These are phyloP conservation scores for Colletotrichum sp. DNA, from an alignment of 2,329 filamentous ascomycete genomes.

Conservation along the genomic window DNA sequence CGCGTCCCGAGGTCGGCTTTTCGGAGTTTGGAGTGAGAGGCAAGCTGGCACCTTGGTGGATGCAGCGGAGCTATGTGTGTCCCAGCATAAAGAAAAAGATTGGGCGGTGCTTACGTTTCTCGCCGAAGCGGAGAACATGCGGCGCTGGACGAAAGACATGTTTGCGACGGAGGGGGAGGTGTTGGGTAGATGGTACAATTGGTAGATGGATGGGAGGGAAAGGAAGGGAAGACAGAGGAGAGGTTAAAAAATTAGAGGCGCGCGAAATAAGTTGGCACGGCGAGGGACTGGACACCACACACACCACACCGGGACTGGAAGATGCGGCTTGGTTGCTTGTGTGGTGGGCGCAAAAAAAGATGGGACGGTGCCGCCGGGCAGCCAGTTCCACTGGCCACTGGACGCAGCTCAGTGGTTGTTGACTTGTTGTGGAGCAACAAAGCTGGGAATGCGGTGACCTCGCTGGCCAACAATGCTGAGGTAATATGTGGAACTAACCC, in stretches of 20 bases:
- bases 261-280: conserved; percentile 22
- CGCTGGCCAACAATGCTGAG: conserved; percentile 6
- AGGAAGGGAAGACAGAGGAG: conserved; percentile 24
- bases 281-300: not conserved
- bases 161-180: conserved; percentile 28
- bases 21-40: conserved; percentile 1
- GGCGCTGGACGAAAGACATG: conserved; percentile 84
- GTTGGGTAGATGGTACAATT: conserved; percentile 14
- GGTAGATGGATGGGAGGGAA: conserved; percentile 20
- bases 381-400: not conserved
- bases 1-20: conserved; percentile 13
- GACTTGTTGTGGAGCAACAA: not conserved
- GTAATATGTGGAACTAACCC: not conserved
- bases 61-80: not conserved
- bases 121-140: conserved; percentile 82
- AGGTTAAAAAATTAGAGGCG: conserved; percentile 28
- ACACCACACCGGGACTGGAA: not conserved
- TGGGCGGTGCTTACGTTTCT: conserved; percentile 65
- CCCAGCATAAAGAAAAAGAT: not conserved
- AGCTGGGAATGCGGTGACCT: not conserved
- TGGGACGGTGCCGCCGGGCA: conserved; percentile 12
- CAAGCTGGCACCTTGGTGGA: conserved; percentile 1
- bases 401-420: not conserved
- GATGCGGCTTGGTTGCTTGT: not conserved
- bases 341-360: conserved; percentile 4